Evolutionary conservation across 495 filamentous ascomycete genomes (phyloP), one percentile per base, ranked within the genome.

Genomic region (Hypoxylon subgilvum): DNA sequence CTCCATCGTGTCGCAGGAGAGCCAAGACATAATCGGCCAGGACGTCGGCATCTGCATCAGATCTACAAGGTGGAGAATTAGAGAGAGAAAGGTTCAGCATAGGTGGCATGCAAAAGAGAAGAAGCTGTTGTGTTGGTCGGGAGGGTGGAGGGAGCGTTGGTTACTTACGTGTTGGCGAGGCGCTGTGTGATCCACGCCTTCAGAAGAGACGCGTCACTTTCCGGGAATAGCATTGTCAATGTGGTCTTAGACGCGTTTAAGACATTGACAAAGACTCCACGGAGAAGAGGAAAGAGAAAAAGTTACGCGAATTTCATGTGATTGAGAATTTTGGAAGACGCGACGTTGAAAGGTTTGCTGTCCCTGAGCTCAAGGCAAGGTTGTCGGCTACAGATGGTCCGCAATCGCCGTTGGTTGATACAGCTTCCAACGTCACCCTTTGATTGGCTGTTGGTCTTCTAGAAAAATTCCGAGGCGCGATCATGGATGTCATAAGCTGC

Each of bases 11-110:
- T 49, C 84, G 84, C 25, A 96, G 78, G 7, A 98, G 84, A n/a
- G 93, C 93, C 23, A 97, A 77, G 0, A 98, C 90, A 67, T 97
- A 98, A 68, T 98, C 94, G 23, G 92, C 92, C 12, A 98, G 87
- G 2, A 98, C 91, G 65, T 96, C 92, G 22, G 91, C 86, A 71
- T 98, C 94, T 40, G 92, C 94, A 71, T 97, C 94, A 10, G 92
- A 96, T 50, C 91, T 96, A 55, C 6, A 64, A 13, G 21, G n/a
- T 39, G 21, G 22, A n/a, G 12, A 42, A 4, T 39, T 27, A 59
- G 27, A 55, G 43, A 32, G 27, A 46, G 30, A 55, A 46, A 36
- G 25, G 64, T n/a, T 64, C 27, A 61, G 63, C 19, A 19, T 61
- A 28, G 35, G 19, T 32, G 9, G 39, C 12, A 14, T 1, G 14